Conservation (phyloP, 139 green algal species). For the Zygnema circumcarinatum region DNA sequence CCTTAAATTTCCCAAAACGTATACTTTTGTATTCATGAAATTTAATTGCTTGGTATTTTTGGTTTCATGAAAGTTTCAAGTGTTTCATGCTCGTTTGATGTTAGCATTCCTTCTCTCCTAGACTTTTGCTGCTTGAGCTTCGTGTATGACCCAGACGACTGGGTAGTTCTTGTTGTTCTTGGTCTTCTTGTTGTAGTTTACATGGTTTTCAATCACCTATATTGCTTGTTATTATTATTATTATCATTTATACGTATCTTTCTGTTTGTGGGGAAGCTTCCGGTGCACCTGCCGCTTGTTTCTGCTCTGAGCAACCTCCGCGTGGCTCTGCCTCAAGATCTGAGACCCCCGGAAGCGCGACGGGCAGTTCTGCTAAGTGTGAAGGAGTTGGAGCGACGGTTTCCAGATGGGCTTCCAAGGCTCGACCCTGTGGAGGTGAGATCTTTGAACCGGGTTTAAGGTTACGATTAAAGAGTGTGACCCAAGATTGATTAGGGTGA, state of each 20-base stretch:
- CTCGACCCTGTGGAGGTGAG: slow-evolving; percentile 60
- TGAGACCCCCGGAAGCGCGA: slow-evolving; percentile 67
- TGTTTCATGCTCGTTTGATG: too few relatives aligned
- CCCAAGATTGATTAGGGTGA: background rate
- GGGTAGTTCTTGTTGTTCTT: too few relatives aligned
- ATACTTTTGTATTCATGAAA: too few relatives aligned
- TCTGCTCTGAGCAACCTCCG: slow-evolving; percentile 72
- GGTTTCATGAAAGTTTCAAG: too few relatives aligned
- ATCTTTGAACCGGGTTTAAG: too few relatives aligned
- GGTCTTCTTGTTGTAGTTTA: too few relatives aligned
- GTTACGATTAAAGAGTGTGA: background rate
- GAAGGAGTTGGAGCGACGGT: slow-evolving; percentile 63
- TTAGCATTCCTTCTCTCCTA: background rate
- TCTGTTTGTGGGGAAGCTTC: slow-evolving; percentile 61
- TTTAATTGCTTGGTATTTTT: too few relatives aligned
- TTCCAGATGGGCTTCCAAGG: slow-evolving; percentile 60
- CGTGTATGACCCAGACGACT: too few relatives aligned
- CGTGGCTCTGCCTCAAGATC: slow-evolving; percentile 81
- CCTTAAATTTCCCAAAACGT: too few relatives aligned
- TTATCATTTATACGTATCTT: too few relatives aligned
- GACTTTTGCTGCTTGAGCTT: background rate
- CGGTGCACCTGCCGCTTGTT: slow-evolving; percentile 77
- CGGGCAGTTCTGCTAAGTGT: slow-evolving; percentile 37
- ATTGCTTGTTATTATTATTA: too few relatives aligned
- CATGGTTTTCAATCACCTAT: too few relatives aligned